phyloP scores from a whole-genome alignment of 1,139 yeast genomes.

The Suhomyces kunorum region DNA sequence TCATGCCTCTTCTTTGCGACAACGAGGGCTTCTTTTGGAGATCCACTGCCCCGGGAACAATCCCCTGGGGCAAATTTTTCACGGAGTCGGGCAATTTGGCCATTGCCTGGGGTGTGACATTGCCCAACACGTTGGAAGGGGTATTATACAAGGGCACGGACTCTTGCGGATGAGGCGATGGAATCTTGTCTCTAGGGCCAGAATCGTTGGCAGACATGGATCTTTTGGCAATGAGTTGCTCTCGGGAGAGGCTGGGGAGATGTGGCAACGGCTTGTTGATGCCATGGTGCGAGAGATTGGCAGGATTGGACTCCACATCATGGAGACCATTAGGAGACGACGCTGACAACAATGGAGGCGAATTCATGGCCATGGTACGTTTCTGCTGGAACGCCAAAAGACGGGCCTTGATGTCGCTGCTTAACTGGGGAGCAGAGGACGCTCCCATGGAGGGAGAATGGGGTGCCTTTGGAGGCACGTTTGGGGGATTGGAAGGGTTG shows the following conservation, averaged over 20 bases:
- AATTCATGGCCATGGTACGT: constrained; percentile 40
- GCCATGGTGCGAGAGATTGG: background rate
- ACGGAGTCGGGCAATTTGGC: constrained; percentile 22
- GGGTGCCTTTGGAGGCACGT: constrained; percentile 6
- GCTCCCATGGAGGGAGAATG: constrained; percentile 11
- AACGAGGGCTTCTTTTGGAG: constrained; percentile 49
- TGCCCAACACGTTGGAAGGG: constrained; percentile 9
- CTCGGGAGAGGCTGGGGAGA: constrained; percentile 1
- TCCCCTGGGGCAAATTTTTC: background rate
- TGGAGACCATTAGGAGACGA: constrained; percentile 10
- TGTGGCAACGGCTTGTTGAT: constrained; percentile 6
- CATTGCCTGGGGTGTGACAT: constrained; percentile 20
- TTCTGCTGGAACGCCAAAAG: constrained; percentile 73
- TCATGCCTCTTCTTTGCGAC: constrained; percentile 63
- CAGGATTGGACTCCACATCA: background rate
- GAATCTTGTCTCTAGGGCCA: constrained; percentile 12
- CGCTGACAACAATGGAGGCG: constrained; percentile 25
- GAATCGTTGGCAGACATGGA: constrained; percentile 16
- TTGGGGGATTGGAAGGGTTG: background rate
- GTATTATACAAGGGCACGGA: constrained; percentile 1
- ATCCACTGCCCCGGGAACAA: constrained; percentile 16
- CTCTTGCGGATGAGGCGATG: constrained; percentile 18
- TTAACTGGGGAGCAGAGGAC: constrained; percentile 33
- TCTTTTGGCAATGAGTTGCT: constrained; percentile 9
- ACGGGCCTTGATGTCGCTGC: constrained; percentile 73